These are phyloP conservation scores for Rhododendron williamsianum DNA, from an alignment of 148 eudicot genomes.

Conservation along the genomic window DNA sequence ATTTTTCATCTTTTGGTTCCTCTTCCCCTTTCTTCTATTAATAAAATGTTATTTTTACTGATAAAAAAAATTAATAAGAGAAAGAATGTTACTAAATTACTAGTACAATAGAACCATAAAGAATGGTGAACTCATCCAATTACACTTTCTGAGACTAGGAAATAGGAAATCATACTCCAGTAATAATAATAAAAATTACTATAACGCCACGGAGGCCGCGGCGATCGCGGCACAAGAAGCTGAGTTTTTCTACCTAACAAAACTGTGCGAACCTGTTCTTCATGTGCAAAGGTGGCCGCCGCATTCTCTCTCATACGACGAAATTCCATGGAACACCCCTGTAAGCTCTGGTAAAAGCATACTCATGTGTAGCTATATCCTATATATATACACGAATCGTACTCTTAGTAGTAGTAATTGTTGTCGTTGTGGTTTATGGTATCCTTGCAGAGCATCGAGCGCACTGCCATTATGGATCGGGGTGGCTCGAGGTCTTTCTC, in stretches of 20 bases:
- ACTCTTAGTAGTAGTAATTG: constrained; percentile 25
- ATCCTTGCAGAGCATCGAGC: constrained; percentile 65
- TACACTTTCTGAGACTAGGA: not conserved
- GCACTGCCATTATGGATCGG: constrained; percentile 53
- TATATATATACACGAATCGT: not conserved
- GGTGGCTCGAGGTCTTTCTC: constrained; percentile 69
- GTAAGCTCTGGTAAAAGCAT: not conserved
- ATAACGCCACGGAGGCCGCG: not conserved
- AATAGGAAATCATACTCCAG: too few species aligned
- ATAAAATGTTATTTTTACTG: too few species aligned
- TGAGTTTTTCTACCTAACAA: constrained; percentile 9
- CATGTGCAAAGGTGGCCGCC: not conserved
- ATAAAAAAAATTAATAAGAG: not conserved
- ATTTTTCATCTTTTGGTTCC: too few species aligned
- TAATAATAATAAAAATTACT: too few species aligned
- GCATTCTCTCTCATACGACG: not conserved
- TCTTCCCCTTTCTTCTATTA: too few species aligned
- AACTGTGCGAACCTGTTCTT: not conserved
- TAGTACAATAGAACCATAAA: not conserved
- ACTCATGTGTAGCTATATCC: not conserved
- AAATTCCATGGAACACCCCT: not conserved
- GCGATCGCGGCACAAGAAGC: not conserved
- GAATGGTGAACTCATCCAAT: not conserved
- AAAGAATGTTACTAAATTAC: not conserved
- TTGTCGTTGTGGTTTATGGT: constrained; percentile 35